Base-by-base conservation (phyloP, 2,329 filamentous ascomycete species). In the Zasmidium cellare region DNA sequence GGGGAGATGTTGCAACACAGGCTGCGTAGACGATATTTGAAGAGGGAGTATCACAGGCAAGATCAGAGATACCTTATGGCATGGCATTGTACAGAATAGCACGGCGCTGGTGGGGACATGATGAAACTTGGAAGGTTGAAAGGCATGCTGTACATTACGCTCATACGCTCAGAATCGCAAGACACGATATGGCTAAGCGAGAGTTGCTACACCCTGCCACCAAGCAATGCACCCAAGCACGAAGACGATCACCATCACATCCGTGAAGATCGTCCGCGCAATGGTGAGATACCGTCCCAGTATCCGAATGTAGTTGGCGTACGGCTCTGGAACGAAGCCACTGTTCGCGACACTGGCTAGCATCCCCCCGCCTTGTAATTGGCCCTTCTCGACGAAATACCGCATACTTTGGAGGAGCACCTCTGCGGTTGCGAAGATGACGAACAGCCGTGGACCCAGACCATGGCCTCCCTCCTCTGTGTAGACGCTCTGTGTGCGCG, bases 351-450 rank as follows among this genome's bases (percentile, higher is more conserved):
- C 75, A 22, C 82, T 88, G 61, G 85, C 86, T 60, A 91, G 65
- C 57, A 89, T 81, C 2, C 88, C 88, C 23, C 78, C 75, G 2
- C 83, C 83, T 59, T 83, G 83, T 47, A 82, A 71, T 59, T 76
- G 75, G 24, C 82, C 82, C 65, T 84, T 84, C 66, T 91, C 88
- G 52, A 91, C 69, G 65, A 91, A 85, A 71, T 88, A 90, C 22
- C 89, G 80, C 25, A 84, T 86, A 1, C 85, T 88, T 63, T 93
- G 84, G 62, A 93, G 77, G 53, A 90, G 71, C 11, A 90, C 81
- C 76, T 94, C 89, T 28, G 85, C 87, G 0, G 89, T 91, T 5
- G 89, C 87, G 71, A 93, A 94, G n/a, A 89, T 82, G 78, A 87
- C 91, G 74, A 93, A 92, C 74, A 92, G 87, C 60, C 81, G 80